Evolutionary conservation across 2,329 filamentous ascomycete genomes (phyloP).

Genomic region (Alternaria rosae): DNA sequence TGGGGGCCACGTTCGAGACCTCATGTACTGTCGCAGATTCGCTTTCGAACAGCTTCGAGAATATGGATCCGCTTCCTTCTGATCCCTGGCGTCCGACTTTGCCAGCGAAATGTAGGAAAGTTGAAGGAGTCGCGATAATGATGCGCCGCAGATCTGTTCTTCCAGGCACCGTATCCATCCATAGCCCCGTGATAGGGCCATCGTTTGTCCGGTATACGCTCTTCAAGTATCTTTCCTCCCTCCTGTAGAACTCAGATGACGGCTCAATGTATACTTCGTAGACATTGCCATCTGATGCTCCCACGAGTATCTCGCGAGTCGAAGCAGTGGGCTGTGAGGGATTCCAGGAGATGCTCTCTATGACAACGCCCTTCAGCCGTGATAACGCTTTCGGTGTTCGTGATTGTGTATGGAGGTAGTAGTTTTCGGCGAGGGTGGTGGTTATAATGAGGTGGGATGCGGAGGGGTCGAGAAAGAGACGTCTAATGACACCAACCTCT

Average conservation of each 20-base stretch:
- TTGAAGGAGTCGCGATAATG: conserved; percentile 78
- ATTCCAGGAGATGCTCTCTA: conserved; percentile 95
- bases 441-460: conserved; percentile 93
- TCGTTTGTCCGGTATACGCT: conserved; percentile 82
- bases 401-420: conserved; percentile 95
- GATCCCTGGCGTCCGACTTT: conserved; percentile 74
- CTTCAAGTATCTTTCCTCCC: conserved; percentile 92
- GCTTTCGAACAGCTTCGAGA: conserved; percentile 84
- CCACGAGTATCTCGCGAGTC: conserved; percentile 91
- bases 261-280: conserved; percentile 97
- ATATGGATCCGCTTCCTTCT: conserved; percentile 85
- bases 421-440: conserved; percentile 92
- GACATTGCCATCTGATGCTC: conserved; percentile 90
- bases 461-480: conserved; percentile 97
- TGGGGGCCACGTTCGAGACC: conserved; percentile 65
- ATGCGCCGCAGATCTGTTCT: conserved; percentile 77
- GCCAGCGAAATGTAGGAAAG: conserved; percentile 82
- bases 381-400: conserved; percentile 83
- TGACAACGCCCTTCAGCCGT: conserved; percentile 81
- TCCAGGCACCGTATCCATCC: conserved; percentile 77
- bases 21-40: conserved; percentile 83
- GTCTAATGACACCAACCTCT: conserved; percentile 89
- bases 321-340: conserved; percentile 90
- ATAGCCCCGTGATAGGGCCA: conserved; percentile 83
- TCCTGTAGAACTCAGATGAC: conserved; percentile 90